phyloP scores from a whole-genome alignment of 441 rosid genomes.

The Gossypium schwendimanii region DNA sequence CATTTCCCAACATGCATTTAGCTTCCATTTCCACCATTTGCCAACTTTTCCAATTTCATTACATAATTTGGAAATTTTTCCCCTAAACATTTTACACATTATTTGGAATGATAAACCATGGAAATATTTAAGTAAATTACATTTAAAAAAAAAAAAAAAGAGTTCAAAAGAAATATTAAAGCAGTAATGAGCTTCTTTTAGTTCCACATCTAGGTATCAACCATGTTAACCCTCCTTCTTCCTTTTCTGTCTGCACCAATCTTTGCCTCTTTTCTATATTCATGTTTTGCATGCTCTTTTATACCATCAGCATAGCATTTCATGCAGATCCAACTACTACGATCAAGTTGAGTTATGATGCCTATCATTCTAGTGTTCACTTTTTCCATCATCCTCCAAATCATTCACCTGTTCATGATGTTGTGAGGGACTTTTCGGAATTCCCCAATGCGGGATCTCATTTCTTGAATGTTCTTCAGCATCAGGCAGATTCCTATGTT shows the following conservation, averaged over 20 bases:
- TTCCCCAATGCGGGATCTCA: conserved; percentile 25
- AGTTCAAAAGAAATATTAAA: neutral
- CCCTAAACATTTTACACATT: neutral
- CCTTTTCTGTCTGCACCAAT: neutral
- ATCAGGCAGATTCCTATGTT: conserved; percentile 25
- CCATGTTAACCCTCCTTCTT: neutral
- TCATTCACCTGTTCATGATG: conserved; percentile 27
- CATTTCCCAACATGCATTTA: neutral
- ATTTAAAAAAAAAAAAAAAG: neutral
- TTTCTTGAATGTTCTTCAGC: conserved; percentile 30
- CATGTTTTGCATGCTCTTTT: neutral
- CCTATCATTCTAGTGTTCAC: conserved; percentile 17
- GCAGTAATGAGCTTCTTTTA: neutral
- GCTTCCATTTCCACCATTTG: neutral
- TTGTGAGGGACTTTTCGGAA: conserved; percentile 23
- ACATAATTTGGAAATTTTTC: neutral
- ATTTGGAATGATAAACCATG: neutral
- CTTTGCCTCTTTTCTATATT: neutral
- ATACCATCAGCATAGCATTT: neutral
- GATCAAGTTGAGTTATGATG: neutral
- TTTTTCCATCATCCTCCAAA: conserved; percentile 25
- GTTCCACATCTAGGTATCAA: neutral
- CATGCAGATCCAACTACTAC: neutral
- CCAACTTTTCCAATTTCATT: neutral
- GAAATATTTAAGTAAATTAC: neutral